phyloP scores from a whole-genome alignment of 2,329 filamentous ascomycete species.

The Sclerotinia borealis region DNA sequence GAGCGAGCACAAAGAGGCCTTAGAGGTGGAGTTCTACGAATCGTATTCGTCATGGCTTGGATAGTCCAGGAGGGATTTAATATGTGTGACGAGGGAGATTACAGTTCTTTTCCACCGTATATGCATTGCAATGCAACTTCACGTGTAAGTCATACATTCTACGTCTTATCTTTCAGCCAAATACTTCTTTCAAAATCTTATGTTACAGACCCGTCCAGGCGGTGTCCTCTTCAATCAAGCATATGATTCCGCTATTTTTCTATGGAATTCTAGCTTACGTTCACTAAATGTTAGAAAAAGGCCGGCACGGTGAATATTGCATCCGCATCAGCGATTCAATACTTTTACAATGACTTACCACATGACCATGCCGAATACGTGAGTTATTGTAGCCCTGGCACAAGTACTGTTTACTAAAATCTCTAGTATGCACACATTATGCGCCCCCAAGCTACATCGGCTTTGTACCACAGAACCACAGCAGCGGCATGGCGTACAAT shows the following conservation, averaged over 20 bases:
- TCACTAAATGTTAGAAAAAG: conserved; percentile 11
- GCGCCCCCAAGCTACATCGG: conserved; percentile 16
- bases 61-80: conserved; percentile 14
- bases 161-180: not conserved
- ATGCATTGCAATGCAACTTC: conserved; percentile 5
- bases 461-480: conserved; percentile 16
- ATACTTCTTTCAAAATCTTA: not conserved
- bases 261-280: conserved; percentile 1
- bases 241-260: not conserved
- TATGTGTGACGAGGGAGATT: conserved; percentile 10
- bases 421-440: conserved; percentile 32
- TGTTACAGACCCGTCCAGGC: not conserved
- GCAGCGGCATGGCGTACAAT: conserved; percentile 29
- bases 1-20: conserved; percentile 20
- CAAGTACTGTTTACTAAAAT: conserved; percentile 9
- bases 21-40: conserved; percentile 27
- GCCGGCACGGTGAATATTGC: conserved; percentile 7
- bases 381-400: not conserved
- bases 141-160: conserved; percentile 5
- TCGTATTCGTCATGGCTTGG: conserved; percentile 38
- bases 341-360: conserved; percentile 10
- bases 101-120: conserved; percentile 10
- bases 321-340: conserved; percentile 1
- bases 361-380: conserved; percentile 9
- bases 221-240: not conserved